Evolutionary conservation across 148 eudicot genomes (phyloP).

Genomic region (Rhododendron griersonianum): DNA sequence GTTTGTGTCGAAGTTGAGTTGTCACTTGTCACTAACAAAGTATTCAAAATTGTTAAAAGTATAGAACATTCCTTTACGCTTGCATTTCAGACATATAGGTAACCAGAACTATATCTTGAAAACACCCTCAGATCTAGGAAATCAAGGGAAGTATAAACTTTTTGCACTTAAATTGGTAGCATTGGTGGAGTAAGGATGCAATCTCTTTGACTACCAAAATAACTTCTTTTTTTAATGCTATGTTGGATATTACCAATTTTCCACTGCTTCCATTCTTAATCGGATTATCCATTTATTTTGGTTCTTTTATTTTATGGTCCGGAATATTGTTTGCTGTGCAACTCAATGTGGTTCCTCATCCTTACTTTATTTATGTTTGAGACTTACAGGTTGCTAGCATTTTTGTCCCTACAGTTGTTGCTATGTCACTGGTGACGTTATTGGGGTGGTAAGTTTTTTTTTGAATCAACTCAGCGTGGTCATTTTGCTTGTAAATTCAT

Average conservation of each 20-base stretch:
- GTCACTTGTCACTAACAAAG: background rate
- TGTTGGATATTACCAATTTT: background rate
- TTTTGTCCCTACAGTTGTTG: slow-evolving; percentile 89
- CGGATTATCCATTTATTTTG: slow-evolving; percentile 4
- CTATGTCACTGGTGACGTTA: slow-evolving; percentile 66
- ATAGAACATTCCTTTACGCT: background rate
- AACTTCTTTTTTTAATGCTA: background rate
- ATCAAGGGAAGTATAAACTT: background rate
- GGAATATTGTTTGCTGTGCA: background rate
- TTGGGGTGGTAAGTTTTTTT: slow-evolving; percentile 65
- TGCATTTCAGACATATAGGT: background rate
- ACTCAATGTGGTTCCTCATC: slow-evolving; percentile 10
- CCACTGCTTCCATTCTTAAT: background rate
- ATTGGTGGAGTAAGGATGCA: background rate
- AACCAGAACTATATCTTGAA: background rate
- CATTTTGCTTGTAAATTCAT: slow-evolving; percentile 1
- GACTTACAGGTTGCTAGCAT: slow-evolving; percentile 79
- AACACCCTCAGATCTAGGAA: background rate
- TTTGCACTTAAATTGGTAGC: background rate
- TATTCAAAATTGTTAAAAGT: background rate
- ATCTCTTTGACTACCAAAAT: background rate
- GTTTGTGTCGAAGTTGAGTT: background rate
- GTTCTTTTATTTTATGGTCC: slow-evolving; percentile 3
- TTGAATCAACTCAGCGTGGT: background rate
- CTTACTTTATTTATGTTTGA: slow-evolving; percentile 14